Conservation (phyloP, 2,329 filamentous ascomycete genomes). For the Lecanoromycetidae sp. region DNA sequence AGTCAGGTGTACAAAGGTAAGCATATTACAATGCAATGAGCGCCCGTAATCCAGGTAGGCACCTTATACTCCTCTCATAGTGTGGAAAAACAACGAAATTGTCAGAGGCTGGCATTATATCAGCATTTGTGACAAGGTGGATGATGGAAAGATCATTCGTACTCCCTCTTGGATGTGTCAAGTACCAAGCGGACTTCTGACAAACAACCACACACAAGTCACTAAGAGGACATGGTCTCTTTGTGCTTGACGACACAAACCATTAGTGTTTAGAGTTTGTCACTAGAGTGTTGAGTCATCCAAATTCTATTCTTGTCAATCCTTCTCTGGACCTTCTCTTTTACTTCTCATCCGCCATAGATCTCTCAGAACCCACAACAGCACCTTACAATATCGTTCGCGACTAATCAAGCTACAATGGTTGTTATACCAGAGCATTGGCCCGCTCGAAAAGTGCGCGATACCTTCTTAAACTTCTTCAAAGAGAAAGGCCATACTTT, state of each 20-base stretch:
- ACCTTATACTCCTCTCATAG: background rate
- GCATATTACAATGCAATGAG: background rate
- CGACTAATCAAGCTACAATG: background rate
- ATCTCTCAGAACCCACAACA: background rate
- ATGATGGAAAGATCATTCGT: too few species aligned
- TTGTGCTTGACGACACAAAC: background rate
- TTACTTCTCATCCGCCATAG: background rate
- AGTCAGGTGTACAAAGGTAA: background rate
- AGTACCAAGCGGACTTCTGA: background rate
- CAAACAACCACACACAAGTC: background rate
- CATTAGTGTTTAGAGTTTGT: background rate
- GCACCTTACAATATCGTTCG: background rate
- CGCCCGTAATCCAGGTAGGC: background rate
- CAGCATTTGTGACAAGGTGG: background rate
- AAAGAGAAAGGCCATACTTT: conserved; percentile 81
- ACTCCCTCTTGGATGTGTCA: background rate
- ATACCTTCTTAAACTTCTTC: conserved; percentile 88
- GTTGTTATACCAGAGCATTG: conserved; percentile 37
- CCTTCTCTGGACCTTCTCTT: background rate
- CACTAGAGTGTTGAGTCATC: background rate
- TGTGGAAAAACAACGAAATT: too few species aligned
- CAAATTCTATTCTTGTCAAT: background rate
- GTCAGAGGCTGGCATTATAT: too few species aligned
- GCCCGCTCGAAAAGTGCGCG: conserved; percentile 69
- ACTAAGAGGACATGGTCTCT: background rate